Conservation (phyloP, 2,329 filamentous ascomycete species). For the Neonectria ditissima region DNA sequence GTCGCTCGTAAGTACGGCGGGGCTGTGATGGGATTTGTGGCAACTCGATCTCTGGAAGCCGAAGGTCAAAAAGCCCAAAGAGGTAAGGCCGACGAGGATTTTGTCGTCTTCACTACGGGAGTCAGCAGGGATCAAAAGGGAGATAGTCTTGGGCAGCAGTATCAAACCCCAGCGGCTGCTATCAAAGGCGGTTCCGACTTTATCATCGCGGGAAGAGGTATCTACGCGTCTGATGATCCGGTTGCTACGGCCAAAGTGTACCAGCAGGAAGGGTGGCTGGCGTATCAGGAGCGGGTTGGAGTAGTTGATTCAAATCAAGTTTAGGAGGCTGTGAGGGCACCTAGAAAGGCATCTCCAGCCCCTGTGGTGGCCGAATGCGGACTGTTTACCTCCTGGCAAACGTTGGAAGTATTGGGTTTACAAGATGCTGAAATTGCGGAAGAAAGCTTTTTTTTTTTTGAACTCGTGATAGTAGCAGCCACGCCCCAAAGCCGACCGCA, state of each 20-base stretch:
- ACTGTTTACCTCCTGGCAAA: no score
- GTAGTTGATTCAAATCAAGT: conserved; percentile 1
- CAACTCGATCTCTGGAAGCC: conserved; percentile 52
- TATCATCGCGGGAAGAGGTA: conserved; percentile 69
- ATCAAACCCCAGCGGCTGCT: conserved; percentile 65
- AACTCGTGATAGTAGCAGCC: no score
- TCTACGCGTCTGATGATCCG: conserved; percentile 60
- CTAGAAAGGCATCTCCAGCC: no score
- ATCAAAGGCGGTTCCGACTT: conserved; percentile 65
- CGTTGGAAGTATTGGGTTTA: no score
- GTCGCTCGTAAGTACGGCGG: conserved; percentile 56
- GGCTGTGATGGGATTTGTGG: conserved; percentile 53
- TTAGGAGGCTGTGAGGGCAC: no score
- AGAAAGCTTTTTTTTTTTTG: no score
- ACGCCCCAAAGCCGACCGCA: no score
- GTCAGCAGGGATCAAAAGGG: conserved; percentile 61
- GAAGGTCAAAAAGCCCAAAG: conserved; percentile 10
- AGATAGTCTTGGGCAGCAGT: conserved; percentile 68
- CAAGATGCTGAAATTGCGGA: no score
- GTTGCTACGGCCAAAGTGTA: conserved; percentile 54
- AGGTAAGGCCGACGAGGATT: conserved; percentile 58
- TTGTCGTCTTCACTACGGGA: conserved; percentile 69
- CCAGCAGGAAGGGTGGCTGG: conserved; percentile 32
- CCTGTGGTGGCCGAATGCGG: no score
- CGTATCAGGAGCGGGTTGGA: conserved; percentile 25